phyloP scores from a whole-genome alignment of 164 flowering plant genomes.

The Vitis labrusca region DNA sequence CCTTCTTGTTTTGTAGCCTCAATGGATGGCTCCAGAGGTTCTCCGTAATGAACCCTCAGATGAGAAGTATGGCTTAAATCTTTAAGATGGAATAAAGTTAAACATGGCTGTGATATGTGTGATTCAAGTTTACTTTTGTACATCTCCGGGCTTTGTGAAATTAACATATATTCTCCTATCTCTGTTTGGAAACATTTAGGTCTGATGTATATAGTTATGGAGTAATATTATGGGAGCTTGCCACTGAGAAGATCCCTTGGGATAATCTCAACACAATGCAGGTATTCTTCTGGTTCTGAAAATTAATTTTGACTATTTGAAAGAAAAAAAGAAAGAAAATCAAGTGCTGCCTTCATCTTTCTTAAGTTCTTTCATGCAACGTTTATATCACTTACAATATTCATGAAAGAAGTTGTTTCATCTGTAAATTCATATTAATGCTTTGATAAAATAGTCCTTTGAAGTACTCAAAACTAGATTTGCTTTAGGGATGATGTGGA shows the following conservation, averaged over 20 bases:
- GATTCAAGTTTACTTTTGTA: neutral
- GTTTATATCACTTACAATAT: neutral
- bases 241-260: conserved; percentile 96
- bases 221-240: conserved; percentile 93
- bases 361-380: neutral
- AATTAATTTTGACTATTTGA: neutral
- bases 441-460: too few relatives aligned
- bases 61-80: conserved; percentile 71
- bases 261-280: conserved; percentile 93
- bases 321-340: neutral
- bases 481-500: neutral
- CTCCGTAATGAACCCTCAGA: conserved; percentile 93
- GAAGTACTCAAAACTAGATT: neutral
- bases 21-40: conserved; percentile 99
- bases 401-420: neutral
- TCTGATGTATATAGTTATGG: conserved; percentile 95
- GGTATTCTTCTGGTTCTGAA: conserved; percentile 39
- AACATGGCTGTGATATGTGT: neutral
- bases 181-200: conserved; percentile 37
- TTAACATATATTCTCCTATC: neutral
- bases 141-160: conserved; percentile 1
- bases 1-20: conserved; percentile 65
- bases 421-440: neutral
- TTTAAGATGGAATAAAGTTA: neutral
- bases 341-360: neutral